phyloP scores from a whole-genome alignment of 139 green algal genomes.

The Haematococcus lacustris region DNA sequence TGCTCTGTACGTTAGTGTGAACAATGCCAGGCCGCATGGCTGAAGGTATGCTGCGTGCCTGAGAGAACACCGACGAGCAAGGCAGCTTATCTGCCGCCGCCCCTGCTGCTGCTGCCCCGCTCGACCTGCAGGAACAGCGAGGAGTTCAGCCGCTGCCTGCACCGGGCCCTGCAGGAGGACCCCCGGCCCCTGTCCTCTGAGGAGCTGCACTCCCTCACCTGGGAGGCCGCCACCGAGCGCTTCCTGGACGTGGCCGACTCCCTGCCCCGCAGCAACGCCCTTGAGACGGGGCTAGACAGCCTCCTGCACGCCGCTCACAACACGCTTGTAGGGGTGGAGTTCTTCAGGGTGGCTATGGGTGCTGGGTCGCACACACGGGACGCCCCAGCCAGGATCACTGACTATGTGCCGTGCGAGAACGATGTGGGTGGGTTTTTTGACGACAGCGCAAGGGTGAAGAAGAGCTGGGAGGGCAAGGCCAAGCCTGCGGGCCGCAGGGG shows the following conservation, averaged over 20 bases:
- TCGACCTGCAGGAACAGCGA: slow-evolving; percentile 42
- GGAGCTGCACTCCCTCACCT: slow-evolving; percentile 79
- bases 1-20: too few relatives aligned
- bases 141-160: slow-evolving; percentile 80
- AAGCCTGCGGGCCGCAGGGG: too few relatives aligned
- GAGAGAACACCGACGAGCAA: too few relatives aligned
- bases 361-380: slow-evolving; percentile 67
- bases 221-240: slow-evolving; percentile 91
- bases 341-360: slow-evolving; percentile 46
- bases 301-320: slow-evolving; percentile 11
- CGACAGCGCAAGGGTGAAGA: slow-evolving; percentile 27
- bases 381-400: slow-evolving; percentile 49
- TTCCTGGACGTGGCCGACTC: slow-evolving; percentile 57
- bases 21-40: too few relatives aligned
- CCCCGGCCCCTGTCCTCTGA: slow-evolving; percentile 66
- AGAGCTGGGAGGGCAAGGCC: too few relatives aligned
- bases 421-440: slow-evolving; percentile 65
- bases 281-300: slow-evolving; percentile 60
- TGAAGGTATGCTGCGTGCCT: too few relatives aligned
- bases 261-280: not conserved
- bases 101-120: not conserved
- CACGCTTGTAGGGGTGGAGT: slow-evolving; percentile 39
- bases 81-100: too few relatives aligned
- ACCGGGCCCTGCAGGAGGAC: slow-evolving; percentile 57
- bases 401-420: slow-evolving; percentile 42